These are phyloP conservation scores for Acer negundo DNA, from an alignment of 345 rosid species.

Conservation along the genomic window DNA sequence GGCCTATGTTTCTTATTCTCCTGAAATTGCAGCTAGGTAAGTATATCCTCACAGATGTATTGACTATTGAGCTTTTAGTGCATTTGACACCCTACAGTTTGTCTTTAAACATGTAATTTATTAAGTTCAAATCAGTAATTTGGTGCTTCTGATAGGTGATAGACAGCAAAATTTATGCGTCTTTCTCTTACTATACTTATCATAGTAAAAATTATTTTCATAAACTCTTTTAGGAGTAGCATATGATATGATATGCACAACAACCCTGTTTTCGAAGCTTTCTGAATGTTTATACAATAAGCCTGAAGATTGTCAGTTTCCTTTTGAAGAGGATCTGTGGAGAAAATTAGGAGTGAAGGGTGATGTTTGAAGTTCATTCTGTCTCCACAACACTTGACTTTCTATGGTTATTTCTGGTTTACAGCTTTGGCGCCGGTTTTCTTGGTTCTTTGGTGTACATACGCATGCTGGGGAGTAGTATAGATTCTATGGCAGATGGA, in stretches of 20 bases:
- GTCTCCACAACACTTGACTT: conserved; percentile 6
- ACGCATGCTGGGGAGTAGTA: conserved; percentile 84
- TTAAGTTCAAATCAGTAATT: conserved; percentile 8
- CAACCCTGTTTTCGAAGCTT: background rate
- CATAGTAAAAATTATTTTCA: background rate
- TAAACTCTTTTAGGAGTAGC: background rate
- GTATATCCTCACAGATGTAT: conserved; percentile 16
- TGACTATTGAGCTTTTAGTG: background rate
- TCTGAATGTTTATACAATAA: background rate
- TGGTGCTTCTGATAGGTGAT: background rate
- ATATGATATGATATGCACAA: conserved; percentile 4
- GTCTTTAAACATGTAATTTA: background rate
- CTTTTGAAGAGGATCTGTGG: background rate
- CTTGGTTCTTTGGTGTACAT: conserved; percentile 77
- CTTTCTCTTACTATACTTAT: background rate
- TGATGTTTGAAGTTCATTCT: background rate
- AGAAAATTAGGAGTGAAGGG: background rate
- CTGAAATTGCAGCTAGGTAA: conserved; percentile 90
- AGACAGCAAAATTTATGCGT: background rate
- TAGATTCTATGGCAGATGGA: conserved; percentile 89
- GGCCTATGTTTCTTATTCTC: conserved; percentile 75
- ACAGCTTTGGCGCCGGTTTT: conserved; percentile 84
- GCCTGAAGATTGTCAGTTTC: background rate
- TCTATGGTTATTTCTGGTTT: conserved; percentile 11
- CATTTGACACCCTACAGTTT: background rate